phyloP scores from a whole-genome alignment of 495 filamentous ascomycete genomes.

The Xylaria cubensis region DNA sequence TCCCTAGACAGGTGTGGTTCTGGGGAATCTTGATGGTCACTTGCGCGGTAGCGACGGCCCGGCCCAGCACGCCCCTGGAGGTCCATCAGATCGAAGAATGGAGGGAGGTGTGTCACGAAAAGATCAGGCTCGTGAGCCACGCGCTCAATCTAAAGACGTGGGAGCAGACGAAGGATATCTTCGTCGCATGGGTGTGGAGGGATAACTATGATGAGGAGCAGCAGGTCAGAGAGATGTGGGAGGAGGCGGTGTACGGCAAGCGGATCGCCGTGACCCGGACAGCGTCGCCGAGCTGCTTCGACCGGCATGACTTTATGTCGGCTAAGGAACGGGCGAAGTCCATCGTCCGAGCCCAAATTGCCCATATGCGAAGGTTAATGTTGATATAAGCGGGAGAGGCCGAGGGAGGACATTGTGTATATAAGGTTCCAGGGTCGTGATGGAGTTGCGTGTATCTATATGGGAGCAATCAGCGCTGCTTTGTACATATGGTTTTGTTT shows the following conservation, averaged over 20 bases:
- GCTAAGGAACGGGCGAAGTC: constrained; percentile 29
- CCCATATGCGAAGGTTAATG: constrained; percentile 26
- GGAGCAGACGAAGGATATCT: constrained; percentile 29
- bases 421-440: background rate
- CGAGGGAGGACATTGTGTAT: background rate
- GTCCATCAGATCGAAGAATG: constrained; percentile 30
- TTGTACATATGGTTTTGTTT: constrained; percentile 16
- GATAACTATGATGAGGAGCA: constrained; percentile 30
- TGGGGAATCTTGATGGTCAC: constrained; percentile 30
- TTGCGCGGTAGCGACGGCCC: constrained; percentile 27
- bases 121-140: constrained; percentile 29
- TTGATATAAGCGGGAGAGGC: constrained; percentile 10
- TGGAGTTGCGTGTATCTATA: constrained; percentile 7
- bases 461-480: constrained; percentile 1
- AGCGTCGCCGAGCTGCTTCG: constrained; percentile 27
- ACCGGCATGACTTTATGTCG: constrained; percentile 29
- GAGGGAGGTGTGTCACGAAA: constrained; percentile 29
- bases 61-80: constrained; percentile 25
- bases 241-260: constrained; percentile 27
- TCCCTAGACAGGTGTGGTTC: constrained; percentile 30
- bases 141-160: constrained; percentile 29
- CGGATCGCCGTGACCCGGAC: constrained; percentile 26
- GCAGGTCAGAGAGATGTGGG: constrained; percentile 30
- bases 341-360: constrained; percentile 26
- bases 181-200: constrained; percentile 27